phyloP scores from a whole-genome alignment of 2,329 filamentous ascomycete genomes.

The Karstenula rhodostoma region DNA sequence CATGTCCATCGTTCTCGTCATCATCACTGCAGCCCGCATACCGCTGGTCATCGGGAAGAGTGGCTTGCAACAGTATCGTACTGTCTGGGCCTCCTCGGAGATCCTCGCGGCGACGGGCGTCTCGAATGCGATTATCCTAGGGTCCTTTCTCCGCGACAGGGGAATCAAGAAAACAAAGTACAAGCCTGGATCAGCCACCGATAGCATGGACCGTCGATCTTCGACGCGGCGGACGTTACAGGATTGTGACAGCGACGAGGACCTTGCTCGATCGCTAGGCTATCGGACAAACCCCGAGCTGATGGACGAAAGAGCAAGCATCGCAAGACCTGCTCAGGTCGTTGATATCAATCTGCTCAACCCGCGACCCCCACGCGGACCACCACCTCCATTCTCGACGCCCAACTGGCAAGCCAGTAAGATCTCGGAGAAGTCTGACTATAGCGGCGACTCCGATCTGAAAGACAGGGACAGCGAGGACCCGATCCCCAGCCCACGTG shows the following conservation, averaged over 20 bases:
- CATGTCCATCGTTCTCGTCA: conserved; percentile 80
- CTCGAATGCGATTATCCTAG: conserved; percentile 87
- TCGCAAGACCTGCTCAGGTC: conserved; percentile 51
- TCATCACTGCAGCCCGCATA: conserved; percentile 81
- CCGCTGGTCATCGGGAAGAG: conserved; percentile 74
- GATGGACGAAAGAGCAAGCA: conserved; percentile 51
- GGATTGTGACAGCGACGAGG: conserved; percentile 89
- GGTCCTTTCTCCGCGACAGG: conserved; percentile 89
- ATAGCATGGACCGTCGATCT: conserved; percentile 63
- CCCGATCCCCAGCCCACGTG: conserved; percentile 48
- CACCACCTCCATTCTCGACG: conserved; percentile 35
- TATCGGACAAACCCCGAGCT: conserved; percentile 68
- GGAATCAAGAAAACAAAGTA: conserved; percentile 89
- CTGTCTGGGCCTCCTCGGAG: conserved; percentile 87
- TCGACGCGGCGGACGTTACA: conserved; percentile 69
- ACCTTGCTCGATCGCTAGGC: conserved; percentile 82
- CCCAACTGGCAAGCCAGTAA: conserved; percentile 42
- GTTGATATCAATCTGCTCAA: conserved; percentile 39
- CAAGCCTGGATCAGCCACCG: conserved; percentile 63
- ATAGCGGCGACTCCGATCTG: conserved; percentile 32
- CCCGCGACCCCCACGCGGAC: conserved; percentile 20
- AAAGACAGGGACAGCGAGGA: conserved; percentile 39
- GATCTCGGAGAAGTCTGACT: conserved; percentile 25
- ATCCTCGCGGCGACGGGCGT: conserved; percentile 87
- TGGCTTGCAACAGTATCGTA: conserved; percentile 85